phyloP scores from a whole-genome alignment of 179 eudicot species.

The Silene coronaria region DNA sequence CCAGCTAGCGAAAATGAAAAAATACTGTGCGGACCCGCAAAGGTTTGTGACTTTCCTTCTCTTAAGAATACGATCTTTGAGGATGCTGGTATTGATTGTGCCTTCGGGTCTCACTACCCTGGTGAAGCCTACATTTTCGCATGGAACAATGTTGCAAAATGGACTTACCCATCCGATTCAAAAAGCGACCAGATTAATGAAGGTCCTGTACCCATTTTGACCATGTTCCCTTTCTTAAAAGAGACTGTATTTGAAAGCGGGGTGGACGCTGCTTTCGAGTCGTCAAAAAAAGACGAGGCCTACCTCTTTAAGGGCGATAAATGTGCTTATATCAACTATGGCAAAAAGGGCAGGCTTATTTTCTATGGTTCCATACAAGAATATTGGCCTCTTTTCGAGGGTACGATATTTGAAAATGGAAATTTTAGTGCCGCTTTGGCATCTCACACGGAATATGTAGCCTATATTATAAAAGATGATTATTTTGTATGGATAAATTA shows the following conservation, averaged over 20 bases:
- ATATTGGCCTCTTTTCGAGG: not conserved
- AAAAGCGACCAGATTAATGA: not conserved
- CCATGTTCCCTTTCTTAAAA: constrained; percentile 3
- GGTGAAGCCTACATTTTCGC: not conserved
- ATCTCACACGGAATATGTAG: not conserved
- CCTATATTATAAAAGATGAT: not conserved
- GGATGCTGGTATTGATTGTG: not conserved
- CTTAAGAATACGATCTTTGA: not conserved
- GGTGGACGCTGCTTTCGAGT: constrained; percentile 4
- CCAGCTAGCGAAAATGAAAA: too few relatives aligned
- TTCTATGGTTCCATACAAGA: too few relatives aligned
- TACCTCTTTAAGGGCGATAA: not conserved
- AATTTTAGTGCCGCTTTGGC: not conserved
- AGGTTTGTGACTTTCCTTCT: not conserved
- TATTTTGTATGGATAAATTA: too few relatives aligned
- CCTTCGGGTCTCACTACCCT: not conserved
- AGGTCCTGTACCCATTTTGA: not conserved
- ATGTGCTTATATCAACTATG: not conserved
- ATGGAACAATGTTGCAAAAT: not conserved
- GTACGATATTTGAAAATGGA: not conserved
- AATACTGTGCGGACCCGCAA: not conserved
- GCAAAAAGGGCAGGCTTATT: not conserved
- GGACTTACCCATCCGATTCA: too few relatives aligned
- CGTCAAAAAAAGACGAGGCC: not conserved
- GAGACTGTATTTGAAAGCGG: not conserved